phyloP scores from a whole-genome alignment of 2,329 filamentous ascomycete species.

The Aspergillus bombycis region DNA sequence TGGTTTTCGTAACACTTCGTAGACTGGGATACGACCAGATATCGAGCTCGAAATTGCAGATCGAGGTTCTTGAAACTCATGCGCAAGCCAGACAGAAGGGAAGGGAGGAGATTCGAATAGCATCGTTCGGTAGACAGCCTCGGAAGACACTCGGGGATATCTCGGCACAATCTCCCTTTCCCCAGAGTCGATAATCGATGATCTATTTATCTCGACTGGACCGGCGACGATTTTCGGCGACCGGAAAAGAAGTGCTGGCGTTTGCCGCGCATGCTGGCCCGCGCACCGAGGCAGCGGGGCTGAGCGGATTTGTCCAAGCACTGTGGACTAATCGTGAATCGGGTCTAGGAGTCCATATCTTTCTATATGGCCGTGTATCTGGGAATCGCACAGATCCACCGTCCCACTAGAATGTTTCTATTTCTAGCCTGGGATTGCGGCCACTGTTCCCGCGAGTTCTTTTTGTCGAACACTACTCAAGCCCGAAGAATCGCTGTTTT shows the following conservation, averaged over 20 bases:
- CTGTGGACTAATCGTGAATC: no score
- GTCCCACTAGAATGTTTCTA: background rate
- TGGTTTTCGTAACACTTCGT: background rate
- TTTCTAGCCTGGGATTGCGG: background rate
- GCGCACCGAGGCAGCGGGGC: background rate
- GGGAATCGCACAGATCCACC: background rate
- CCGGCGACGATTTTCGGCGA: background rate
- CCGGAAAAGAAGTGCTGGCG: background rate
- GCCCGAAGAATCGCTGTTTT: background rate
- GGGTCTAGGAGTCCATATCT: background rate
- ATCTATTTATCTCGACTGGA: background rate
- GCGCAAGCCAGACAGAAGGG: background rate
- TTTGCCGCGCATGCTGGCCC: background rate
- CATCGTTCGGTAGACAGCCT: background rate
- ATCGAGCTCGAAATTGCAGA: background rate
- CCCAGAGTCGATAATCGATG: background rate
- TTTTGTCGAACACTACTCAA: background rate
- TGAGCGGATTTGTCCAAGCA: background rate
- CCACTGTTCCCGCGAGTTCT: background rate
- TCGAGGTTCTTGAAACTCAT: background rate
- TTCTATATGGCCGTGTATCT: background rate
- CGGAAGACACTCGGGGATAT: background rate
- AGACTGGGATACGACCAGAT: background rate
- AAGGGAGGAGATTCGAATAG: background rate
- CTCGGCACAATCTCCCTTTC: background rate